phyloP scores from a whole-genome alignment of 371 early-diverging fungal genomes.

The Mucor piriformis region DNA sequence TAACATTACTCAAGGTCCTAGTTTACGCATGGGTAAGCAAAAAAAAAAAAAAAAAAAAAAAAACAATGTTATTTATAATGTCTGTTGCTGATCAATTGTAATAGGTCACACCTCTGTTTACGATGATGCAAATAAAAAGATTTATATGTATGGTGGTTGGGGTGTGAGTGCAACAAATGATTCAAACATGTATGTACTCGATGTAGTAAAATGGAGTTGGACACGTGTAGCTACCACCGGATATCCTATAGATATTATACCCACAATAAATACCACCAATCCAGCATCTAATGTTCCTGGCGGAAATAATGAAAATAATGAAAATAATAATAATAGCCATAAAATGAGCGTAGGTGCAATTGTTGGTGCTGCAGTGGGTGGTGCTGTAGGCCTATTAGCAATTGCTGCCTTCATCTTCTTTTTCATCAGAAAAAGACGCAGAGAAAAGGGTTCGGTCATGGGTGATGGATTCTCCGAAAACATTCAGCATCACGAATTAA shows the following conservation, averaged over 20 bases:
- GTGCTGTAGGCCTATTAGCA: slow-evolving; percentile 11
- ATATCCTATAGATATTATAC: slow-evolving; percentile 9
- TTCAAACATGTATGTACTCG: slow-evolving; percentile 32
- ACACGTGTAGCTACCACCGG: slow-evolving; percentile 26
- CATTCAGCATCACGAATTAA: neutral
- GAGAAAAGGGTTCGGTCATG: neutral
- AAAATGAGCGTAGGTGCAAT: slow-evolving; percentile 17
- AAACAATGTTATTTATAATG: neutral
- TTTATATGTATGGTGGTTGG: slow-evolving; percentile 46
- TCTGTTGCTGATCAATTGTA: slow-evolving; percentile 2
- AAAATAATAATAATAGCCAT: neutral
- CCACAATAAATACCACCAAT: neutral
- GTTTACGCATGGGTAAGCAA: slow-evolving; percentile 47
- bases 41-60: neutral
- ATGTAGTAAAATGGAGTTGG: slow-evolving; percentile 34
- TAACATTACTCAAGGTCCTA: slow-evolving; percentile 34
- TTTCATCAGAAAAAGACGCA: slow-evolving; percentile 8
- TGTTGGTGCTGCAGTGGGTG: slow-evolving; percentile 31
- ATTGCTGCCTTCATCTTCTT: slow-evolving; percentile 15
- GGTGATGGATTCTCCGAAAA: slow-evolving; percentile 12
- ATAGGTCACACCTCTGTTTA: slow-evolving; percentile 46
- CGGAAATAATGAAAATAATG: neutral
- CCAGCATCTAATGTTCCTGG: neutral
- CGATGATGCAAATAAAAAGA: slow-evolving; percentile 26
- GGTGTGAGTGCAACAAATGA: slow-evolving; percentile 31